Evolutionary conservation across 768 basidiomycete species (phyloP), one percentile per base, ranked within the genome.

Genomic region (Cystobasidiopsis lactophilus): DNA sequence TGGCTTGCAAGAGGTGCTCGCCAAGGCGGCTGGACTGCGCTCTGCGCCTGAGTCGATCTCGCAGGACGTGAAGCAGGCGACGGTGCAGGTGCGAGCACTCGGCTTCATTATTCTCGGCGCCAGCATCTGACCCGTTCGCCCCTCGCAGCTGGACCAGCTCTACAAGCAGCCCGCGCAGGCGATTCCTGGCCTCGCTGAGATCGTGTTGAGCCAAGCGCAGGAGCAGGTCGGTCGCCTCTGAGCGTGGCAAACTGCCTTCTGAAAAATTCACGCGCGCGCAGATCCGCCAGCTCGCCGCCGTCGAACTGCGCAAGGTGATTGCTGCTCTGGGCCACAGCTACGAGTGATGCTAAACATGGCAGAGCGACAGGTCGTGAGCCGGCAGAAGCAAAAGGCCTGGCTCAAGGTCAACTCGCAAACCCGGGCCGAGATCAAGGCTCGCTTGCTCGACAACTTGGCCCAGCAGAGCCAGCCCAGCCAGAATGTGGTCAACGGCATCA

Each of bases 211-310:
- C 16, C 21, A 13, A 13, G 23, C 23, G 26, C 23, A 47, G 29
- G 24, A 26, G 23, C 45, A 47, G 33, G 33, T 35, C 33, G 33
- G 33, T 35, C 16, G 33, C 33, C 33, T 35, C 16, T 16, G 33
- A 35, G 9, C 16, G 7, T 35, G 33, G 33, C 16, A 16, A 35
- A 35, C 9, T 35, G 7, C 16, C 33, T 7, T 35, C 9, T 35
- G n/a, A n/a, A n/a, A n/a, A n/a, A n/a, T n/a, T n/a, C 16, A 16
- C 9, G 7, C 33, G 9, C 33, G 9, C 52, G 16, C 63, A 98
- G 89, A 78, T 95, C 57, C 83, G 88, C 56, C 93, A 98, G 77
- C 75, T 98, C 21, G 85, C 89, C 45, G 88, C 89, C 7, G 88
- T 95, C 52, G 93, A 98, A 69, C 73, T 95, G 65, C 76, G 91